Conservation (phyloP, 2,329 filamentous ascomycete genomes). For the Venturia pyrina region DNA sequence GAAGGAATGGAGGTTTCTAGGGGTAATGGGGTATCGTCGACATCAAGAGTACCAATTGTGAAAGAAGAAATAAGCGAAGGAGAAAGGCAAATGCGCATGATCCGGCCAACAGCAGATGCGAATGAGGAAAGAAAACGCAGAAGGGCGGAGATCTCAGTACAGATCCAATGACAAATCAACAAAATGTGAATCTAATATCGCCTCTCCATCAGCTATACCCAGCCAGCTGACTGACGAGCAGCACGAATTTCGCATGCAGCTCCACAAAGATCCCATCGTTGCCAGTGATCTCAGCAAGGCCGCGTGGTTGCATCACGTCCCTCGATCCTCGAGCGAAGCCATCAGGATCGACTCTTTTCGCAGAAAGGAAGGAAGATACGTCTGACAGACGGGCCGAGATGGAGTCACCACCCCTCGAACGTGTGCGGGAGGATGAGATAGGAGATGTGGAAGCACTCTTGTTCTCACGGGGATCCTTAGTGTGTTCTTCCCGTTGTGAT, state of each 20-base stretch:
- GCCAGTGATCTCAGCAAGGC: conserved; percentile 48
- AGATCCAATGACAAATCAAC: background rate
- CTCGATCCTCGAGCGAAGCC: conserved; percentile 41
- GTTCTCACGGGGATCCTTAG: background rate
- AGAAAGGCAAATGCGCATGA: background rate
- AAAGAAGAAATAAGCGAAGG: background rate
- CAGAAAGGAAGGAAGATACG: conserved; percentile 42
- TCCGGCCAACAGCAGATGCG: background rate
- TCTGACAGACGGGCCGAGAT: conserved; percentile 33
- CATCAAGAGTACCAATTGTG: background rate
- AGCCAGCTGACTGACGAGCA: conserved; percentile 15
- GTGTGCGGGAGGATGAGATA: conserved; percentile 19
- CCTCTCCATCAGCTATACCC: background rate
- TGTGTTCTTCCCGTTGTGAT: background rate
- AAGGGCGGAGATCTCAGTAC: background rate
- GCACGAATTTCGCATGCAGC: conserved; percentile 41
- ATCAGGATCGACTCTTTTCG: conserved; percentile 45
- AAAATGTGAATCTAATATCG: background rate
- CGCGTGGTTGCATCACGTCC: conserved; percentile 42
- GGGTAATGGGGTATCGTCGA: background rate
- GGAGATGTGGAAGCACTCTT: conserved; percentile 9
- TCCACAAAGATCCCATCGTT: conserved; percentile 49
- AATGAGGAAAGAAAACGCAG: background rate
- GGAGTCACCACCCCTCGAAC: conserved; percentile 35
- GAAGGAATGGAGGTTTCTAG: background rate